phyloP scores from a whole-genome alignment of 2,329 filamentous ascomycete genomes.

The Colletotrichum gloeosporioides region DNA sequence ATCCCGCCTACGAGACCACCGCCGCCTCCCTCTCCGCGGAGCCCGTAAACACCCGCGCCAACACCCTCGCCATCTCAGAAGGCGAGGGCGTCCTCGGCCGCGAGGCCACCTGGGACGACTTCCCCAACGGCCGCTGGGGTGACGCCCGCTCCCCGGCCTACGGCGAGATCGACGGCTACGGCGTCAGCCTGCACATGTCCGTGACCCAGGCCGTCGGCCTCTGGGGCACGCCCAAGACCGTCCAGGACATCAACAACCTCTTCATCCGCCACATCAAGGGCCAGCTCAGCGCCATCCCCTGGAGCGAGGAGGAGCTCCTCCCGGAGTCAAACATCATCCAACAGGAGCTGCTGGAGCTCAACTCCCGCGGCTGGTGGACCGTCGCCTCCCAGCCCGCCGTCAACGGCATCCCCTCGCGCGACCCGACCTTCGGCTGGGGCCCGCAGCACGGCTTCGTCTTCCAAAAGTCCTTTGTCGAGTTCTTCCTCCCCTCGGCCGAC shows the following conservation, averaged over 20 bases:
- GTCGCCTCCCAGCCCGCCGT: conserved; percentile 94
- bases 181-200: conserved; percentile 91
- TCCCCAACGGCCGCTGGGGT: conserved; percentile 94
- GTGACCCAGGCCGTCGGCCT: conserved; percentile 81
- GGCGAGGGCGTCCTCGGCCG: conserved; percentile 87
- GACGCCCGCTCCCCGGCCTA: conserved; percentile 93
- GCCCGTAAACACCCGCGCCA: conserved; percentile 77
- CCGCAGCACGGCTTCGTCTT: conserved; percentile 93
- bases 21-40: conserved; percentile 74
- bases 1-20: conserved; percentile 72
- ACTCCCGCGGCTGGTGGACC: conserved; percentile 90
- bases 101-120: conserved; percentile 99
- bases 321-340: conserved; percentile 86
- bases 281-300: conserved; percentile 81
- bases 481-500: conserved; percentile 81
- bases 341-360: conserved; percentile 75
- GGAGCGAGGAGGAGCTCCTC: conserved; percentile 89
- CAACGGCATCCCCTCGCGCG: conserved; percentile 79
- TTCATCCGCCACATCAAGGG: conserved; percentile 85
- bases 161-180: conserved; percentile 97
- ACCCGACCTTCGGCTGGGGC: conserved; percentile 91
- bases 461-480: conserved; percentile 97
- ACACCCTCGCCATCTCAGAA: conserved; percentile 92
- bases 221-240: conserved; percentile 80
- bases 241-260: conserved; percentile 76